Conservation (phyloP, 2,329 filamentous ascomycete species). For the Endothia cerciana region DNA sequence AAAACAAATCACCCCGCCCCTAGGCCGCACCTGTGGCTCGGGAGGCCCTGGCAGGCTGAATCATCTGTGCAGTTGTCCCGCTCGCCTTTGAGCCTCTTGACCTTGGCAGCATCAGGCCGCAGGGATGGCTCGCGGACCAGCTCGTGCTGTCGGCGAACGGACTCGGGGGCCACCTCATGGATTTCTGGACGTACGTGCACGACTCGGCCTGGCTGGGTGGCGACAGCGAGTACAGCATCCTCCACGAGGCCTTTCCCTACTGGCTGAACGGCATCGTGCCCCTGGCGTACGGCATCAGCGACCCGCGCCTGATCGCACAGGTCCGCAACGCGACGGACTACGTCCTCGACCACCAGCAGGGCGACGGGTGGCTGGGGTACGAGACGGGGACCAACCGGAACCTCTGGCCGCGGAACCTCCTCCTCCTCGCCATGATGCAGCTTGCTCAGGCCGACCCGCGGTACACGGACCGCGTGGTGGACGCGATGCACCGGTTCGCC, state of each 20-base stretch:
- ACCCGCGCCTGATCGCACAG: slow-evolving; percentile 53
- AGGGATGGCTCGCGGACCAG: slow-evolving; percentile 22
- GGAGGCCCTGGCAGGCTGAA: not conserved
- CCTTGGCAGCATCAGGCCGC: slow-evolving; percentile 29
- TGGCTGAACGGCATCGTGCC: slow-evolving; percentile 64
- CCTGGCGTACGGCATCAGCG: slow-evolving; percentile 54
- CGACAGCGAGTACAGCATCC: slow-evolving; percentile 52
- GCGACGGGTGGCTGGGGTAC: slow-evolving; percentile 61
- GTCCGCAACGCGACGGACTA: slow-evolving; percentile 49
- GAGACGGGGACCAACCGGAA: slow-evolving; percentile 49
- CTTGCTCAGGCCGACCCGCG: slow-evolving; percentile 52
- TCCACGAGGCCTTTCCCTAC: slow-evolving; percentile 60
- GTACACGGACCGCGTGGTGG: slow-evolving; percentile 48
- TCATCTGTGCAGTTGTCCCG: slow-evolving; percentile 7
- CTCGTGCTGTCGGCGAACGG: slow-evolving; percentile 16
- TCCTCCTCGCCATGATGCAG: slow-evolving; percentile 55
- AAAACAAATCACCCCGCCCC: no score
- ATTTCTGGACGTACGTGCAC: slow-evolving; percentile 60
- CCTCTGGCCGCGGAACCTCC: slow-evolving; percentile 56
- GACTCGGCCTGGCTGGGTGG: slow-evolving; percentile 57
- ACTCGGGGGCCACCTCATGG: slow-evolving; percentile 39
- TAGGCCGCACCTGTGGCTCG: not conserved
- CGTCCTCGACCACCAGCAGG: slow-evolving; percentile 50
- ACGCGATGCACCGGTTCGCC: slow-evolving; percentile 54
- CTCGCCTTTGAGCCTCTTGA: slow-evolving; percentile 32